These are phyloP conservation scores for Tuber calosporum DNA, from an alignment of 495 filamentous ascomycete species.

Conservation along the genomic window DNA sequence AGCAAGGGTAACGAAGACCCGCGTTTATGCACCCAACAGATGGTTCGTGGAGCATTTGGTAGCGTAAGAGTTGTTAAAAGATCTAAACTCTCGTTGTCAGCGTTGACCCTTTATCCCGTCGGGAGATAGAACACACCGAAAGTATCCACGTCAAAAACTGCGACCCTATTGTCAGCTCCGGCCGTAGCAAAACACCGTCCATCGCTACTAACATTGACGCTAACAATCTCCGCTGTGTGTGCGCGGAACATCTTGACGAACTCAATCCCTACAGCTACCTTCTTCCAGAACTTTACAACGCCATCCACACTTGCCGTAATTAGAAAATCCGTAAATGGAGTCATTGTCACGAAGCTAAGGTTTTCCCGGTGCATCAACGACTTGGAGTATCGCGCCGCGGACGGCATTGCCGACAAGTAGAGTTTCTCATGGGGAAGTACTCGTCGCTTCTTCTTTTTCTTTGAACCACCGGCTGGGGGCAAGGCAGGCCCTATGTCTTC, in stretches of 20 bases:
- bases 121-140: slow-evolving; percentile 53
- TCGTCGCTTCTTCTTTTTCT: slow-evolving; percentile 57
- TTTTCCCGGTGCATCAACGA: slow-evolving; percentile 99
- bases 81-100: slow-evolving; percentile 48
- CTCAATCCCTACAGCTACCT: slow-evolving; percentile 79
- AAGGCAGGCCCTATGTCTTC: slow-evolving; percentile 92
- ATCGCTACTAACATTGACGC: slow-evolving; percentile 76
- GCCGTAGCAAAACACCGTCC: slow-evolving; percentile 90
- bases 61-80: slow-evolving; percentile 71
- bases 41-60: slow-evolving; percentile 63
- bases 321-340: slow-evolving; percentile 83
- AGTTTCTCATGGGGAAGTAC: slow-evolving; percentile 80
- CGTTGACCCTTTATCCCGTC: not conserved
- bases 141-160: slow-evolving; percentile 92
- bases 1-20: slow-evolving; percentile 81
- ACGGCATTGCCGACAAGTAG: slow-evolving; percentile 82
- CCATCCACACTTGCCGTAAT: slow-evolving; percentile 91
- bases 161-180: slow-evolving; percentile 78
- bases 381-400: slow-evolving; percentile 77
- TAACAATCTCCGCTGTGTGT: slow-evolving; percentile 75
- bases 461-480: slow-evolving; percentile 55
- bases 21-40: slow-evolving; percentile 89
- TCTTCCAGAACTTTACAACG: slow-evolving; percentile 99
- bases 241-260: slow-evolving; percentile 97
- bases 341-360: slow-evolving; percentile 74